Evolutionary conservation across 441 rosid species (phyloP).

Genomic region (Croton setiger): DNA sequence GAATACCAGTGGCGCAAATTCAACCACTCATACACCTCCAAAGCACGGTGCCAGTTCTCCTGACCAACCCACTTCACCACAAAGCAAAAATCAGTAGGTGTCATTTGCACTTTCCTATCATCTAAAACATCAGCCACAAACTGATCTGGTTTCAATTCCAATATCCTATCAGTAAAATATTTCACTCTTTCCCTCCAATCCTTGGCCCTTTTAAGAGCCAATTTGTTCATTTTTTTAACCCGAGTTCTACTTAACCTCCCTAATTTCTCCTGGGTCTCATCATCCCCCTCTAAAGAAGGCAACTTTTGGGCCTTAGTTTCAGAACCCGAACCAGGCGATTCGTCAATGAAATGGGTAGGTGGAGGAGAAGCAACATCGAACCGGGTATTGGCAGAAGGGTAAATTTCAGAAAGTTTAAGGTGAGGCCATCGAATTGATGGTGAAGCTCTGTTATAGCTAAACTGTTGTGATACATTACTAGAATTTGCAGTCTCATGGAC

Average conservation of each 20-base stretch:
- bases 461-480: conserved; percentile 29
- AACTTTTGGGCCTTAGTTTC: not conserved
- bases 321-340: conserved; percentile 15
- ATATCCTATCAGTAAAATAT: conserved; percentile 56
- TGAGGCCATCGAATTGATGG: conserved; percentile 95
- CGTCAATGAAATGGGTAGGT: conserved; percentile 21
- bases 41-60: conserved; percentile 83
- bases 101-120: conserved; percentile 73
- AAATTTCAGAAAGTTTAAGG: conserved; percentile 50
- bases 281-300: conserved; percentile 22
- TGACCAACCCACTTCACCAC: conserved; percentile 84
- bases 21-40: conserved; percentile 94
- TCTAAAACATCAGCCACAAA: conserved; percentile 86
- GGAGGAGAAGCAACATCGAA: conserved; percentile 31
- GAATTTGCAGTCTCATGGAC: not conserved
- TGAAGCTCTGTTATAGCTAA: conserved; percentile 82
- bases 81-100: conserved; percentile 84
- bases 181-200: conserved; percentile 90
- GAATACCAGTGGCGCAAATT: conserved; percentile 81
- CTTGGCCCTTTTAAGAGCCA: conserved; percentile 80
- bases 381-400: conserved; percentile 37
- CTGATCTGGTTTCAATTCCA: conserved; percentile 51
- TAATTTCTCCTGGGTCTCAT: conserved; percentile 38
- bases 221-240: conserved; percentile 78
- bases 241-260: conserved; percentile 49